Conservation (phyloP, 1,284 basidiomycete genomes). For the Leccinum fallax region DNA sequence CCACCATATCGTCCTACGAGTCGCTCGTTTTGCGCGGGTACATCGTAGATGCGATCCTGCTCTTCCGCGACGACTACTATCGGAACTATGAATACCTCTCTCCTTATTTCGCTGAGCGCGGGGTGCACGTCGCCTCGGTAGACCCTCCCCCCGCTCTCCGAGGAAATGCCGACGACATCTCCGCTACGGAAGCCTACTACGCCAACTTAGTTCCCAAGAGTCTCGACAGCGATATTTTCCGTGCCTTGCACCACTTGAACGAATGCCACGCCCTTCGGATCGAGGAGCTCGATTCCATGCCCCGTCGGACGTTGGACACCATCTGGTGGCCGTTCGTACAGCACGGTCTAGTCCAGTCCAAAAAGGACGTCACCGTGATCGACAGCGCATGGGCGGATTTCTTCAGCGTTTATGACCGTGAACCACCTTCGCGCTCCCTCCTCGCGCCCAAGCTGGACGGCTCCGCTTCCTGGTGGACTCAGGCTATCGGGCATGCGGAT, state of each 20-base stretch:
- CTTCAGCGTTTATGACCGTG: constrained; percentile 66
- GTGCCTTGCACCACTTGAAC: constrained; percentile 65
- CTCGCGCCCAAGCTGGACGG: constrained; percentile 83
- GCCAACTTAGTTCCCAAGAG: constrained; percentile 42
- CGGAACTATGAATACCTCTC: constrained; percentile 84
- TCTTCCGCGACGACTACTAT: constrained; percentile 89
- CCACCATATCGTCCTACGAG: constrained; percentile 93
- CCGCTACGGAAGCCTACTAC: constrained; percentile 74
- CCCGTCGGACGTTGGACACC: constrained; percentile 71
- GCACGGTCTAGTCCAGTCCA: constrained; percentile 72
- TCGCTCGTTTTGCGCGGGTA: constrained; percentile 90
- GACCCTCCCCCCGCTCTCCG: constrained; percentile 61
- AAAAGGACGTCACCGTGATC: constrained; percentile 83
- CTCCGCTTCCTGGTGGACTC: constrained; percentile 99
- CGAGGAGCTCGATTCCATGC: constrained; percentile 75
- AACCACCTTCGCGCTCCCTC: constrained; percentile 38
- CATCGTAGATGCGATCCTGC: constrained; percentile 83
- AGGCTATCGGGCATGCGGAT: constrained; percentile 86
- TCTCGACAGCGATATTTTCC: constrained; percentile 45
- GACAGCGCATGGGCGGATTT: constrained; percentile 91
- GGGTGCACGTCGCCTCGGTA: constrained; percentile 60
- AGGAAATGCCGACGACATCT: constrained; percentile 48
- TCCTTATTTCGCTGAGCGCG: constrained; percentile 77
- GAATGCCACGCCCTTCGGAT: constrained; percentile 64
- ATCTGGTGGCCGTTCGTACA: constrained; percentile 99